Evolutionary conservation across 176 grass and related monocot genomes (phyloP).

Genomic region (Leersia perrieri): DNA sequence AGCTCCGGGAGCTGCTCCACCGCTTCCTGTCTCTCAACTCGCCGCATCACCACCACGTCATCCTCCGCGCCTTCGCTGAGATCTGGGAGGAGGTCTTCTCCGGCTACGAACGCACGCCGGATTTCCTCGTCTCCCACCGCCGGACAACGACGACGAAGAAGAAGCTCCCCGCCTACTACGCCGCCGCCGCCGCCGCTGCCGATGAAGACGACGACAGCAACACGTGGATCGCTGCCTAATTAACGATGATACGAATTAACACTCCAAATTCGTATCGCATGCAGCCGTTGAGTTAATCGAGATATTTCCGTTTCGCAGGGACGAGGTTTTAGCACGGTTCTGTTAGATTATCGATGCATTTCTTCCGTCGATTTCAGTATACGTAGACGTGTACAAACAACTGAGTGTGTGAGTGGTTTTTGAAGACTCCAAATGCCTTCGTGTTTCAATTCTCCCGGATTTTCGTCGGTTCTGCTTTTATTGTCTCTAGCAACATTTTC

Average conservation of each 20-base stretch:
- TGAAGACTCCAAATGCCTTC: neutral
- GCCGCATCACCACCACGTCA: conserved; percentile 54
- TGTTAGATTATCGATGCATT: neutral
- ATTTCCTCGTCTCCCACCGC: conserved; percentile 30
- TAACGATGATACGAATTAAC: no score
- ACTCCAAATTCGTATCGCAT: no score
- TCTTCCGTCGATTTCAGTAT: neutral
- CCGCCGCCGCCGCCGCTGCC: neutral
- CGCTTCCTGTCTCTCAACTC: conserved; percentile 73
- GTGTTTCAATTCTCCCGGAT: neutral
- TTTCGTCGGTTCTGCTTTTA: neutral
- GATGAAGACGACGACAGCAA: neutral
- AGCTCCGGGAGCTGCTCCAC: conserved; percentile 56
- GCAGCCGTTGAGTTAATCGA: neutral
- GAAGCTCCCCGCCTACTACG: neutral
- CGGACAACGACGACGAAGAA: neutral
- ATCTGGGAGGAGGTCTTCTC: conserved; percentile 83
- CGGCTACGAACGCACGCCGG: conserved; percentile 42
- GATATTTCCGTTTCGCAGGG: neutral
- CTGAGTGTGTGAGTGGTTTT: neutral
- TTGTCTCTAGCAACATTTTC: no score
- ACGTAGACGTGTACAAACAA: neutral
- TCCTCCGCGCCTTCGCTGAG: conserved; percentile 81
- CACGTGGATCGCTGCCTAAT: neutral
- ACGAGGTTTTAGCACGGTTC: conserved; percentile 13